Evolutionary conservation across 1,139 yeast genomes (phyloP).

Genomic region (Suhomyces bribrorum): DNA sequence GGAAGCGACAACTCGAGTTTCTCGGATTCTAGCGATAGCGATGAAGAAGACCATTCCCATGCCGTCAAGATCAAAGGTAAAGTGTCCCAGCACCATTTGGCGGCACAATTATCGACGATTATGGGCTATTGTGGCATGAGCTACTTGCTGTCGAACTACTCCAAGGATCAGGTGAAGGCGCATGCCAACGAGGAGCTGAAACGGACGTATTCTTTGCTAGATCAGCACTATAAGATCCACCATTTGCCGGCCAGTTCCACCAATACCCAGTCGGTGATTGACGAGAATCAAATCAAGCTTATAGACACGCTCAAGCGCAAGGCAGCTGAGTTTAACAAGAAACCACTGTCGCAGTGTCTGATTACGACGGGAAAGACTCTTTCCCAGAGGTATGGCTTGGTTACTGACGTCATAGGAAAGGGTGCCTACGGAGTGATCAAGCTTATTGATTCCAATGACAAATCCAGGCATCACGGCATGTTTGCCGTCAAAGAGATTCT

Average conservation of each 20-base stretch:
- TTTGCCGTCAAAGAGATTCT: conserved; percentile 75
- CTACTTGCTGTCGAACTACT: conserved; percentile 13
- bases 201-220: conserved; percentile 34
- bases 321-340: conserved; percentile 11
- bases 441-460: conserved; percentile 49
- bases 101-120: conserved; percentile 28
- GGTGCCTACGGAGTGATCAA: conserved; percentile 89
- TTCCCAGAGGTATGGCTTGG: conserved; percentile 70
- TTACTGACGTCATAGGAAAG: conserved; percentile 78
- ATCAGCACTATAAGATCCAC: conserved; percentile 24
- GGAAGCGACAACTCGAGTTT: no score
- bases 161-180: conserved; percentile 20
- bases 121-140: conserved; percentile 40
- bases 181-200: conserved; percentile 38
- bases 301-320: conserved; percentile 51
- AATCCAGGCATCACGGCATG: conserved; percentile 40
- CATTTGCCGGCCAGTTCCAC: conserved; percentile 25
- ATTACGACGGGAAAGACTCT: conserved; percentile 30
- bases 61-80: conserved; percentile 24
- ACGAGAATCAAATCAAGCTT: conserved; percentile 52
- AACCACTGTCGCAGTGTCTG: not conserved
- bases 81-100: conserved; percentile 15
- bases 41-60: conserved; percentile 31
- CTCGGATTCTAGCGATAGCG: no score
- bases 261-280: conserved; percentile 52